Evolutionary conservation across 1,139 yeast genomes (phyloP).

Genomic region (Geotrichum reessii): DNA sequence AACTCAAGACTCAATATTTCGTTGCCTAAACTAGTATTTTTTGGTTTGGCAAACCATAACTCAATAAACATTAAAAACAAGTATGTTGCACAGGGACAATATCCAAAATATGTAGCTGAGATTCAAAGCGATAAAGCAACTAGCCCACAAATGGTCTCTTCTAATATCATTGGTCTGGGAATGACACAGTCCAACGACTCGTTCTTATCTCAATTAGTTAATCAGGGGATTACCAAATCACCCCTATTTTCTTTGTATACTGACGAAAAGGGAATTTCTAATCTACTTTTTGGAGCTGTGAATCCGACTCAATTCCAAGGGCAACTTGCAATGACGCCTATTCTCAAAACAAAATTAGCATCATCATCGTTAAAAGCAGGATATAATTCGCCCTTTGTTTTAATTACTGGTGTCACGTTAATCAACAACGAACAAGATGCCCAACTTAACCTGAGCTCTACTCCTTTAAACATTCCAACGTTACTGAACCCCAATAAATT

Average conservation of each 20-base stretch:
- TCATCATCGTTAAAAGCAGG: constrained; percentile 25
- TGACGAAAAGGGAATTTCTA: constrained; percentile 13
- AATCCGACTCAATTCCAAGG: constrained; percentile 22
- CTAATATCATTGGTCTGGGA: constrained; percentile 27
- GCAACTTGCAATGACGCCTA: constrained; percentile 24
- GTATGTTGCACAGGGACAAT: constrained; percentile 4
- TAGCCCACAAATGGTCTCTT: constrained; percentile 14
- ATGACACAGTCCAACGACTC: constrained; percentile 11
- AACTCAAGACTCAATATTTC: neutral
- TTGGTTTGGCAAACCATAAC: constrained; percentile 23
- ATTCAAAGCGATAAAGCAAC: neutral
- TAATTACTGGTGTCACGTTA: constrained; percentile 50
- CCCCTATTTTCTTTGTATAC: constrained; percentile 22
- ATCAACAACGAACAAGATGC: constrained; percentile 35
- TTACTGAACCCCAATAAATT: constrained; percentile 54
- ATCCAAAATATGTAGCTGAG: constrained; percentile 8
- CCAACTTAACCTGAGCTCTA: constrained; percentile 8
- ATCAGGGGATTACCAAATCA: constrained; percentile 14
- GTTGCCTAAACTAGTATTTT: constrained; percentile 18
- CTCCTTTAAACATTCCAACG: constrained; percentile 43
- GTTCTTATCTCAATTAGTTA: constrained; percentile 15
- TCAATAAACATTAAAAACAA: constrained; percentile 6
- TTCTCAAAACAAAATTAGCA: constrained; percentile 16
- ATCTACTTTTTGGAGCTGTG: constrained; percentile 25
- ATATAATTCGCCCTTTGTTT: constrained; percentile 46